These are phyloP conservation scores for Komagataella pseudopastoris DNA, from an alignment of 805 yeast genomes.

Conservation along the genomic window DNA sequence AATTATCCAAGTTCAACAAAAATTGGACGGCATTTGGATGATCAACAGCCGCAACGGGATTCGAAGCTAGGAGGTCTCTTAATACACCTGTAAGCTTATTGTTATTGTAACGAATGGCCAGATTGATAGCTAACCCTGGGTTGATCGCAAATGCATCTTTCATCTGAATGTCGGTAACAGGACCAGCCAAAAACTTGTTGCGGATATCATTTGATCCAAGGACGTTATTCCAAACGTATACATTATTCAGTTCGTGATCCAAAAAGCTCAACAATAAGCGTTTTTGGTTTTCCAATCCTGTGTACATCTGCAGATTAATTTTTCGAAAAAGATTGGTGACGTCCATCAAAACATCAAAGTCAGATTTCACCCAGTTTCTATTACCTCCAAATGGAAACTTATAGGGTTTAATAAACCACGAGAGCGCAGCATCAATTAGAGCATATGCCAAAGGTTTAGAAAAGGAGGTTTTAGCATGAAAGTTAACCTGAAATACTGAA, in stretches of 20 bases:
- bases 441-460: slow-evolving; percentile 28
- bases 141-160: slow-evolving; percentile 47
- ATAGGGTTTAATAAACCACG: slow-evolving; percentile 61
- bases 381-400: slow-evolving; percentile 82
- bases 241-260: slow-evolving; percentile 59
- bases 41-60: slow-evolving; percentile 46
- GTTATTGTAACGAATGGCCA: slow-evolving; percentile 43
- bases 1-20: slow-evolving; percentile 18
- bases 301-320: slow-evolving; percentile 10
- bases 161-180: slow-evolving; percentile 28
- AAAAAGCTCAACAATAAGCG: slow-evolving; percentile 47
- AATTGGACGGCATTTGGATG: slow-evolving; percentile 49
- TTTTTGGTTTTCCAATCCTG: slow-evolving; percentile 31
- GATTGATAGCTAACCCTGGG: slow-evolving; percentile 60
- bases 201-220: slow-evolving; percentile 26
- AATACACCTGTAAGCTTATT: slow-evolving; percentile 24
- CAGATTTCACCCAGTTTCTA: slow-evolving; percentile 55
- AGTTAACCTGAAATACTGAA: slow-evolving; percentile 46
- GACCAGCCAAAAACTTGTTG: slow-evolving; percentile 21
- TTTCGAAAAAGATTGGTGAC: slow-evolving; percentile 23
- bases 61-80: slow-evolving; percentile 28
- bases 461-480: slow-evolving; percentile 20
- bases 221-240: slow-evolving; percentile 70
- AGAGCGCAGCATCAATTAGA: slow-evolving; percentile 52
- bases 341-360: slow-evolving; percentile 42